Percentiles rank a stretch among this genome's conserved stretches.
Evolutionary conservation across 352 stramenopile species (phyloP).

Genomic region (Globisporangium radiosum): DNA sequence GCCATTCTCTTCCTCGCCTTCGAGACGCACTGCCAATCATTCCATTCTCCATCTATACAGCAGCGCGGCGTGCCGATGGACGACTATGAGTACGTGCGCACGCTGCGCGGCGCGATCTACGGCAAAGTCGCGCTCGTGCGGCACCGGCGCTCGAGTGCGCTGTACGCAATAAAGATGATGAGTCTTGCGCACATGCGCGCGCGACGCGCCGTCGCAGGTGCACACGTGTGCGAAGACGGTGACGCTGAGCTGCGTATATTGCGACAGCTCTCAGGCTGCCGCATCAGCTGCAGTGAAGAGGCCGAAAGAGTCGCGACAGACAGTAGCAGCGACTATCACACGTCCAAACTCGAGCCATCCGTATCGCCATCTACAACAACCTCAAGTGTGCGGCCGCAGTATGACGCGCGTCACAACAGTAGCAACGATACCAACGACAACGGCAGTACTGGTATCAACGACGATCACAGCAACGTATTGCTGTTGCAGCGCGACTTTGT

Average conservation of each 20-base stretch:
- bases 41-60: no score
- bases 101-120: conserved; percentile 29
- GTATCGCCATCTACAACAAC: no score
- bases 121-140: conserved; percentile 13
- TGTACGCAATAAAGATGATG: conserved; percentile 64
- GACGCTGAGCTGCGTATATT: conserved; percentile 35
- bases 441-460: background rate
- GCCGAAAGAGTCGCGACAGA: background rate
- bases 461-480: conserved; percentile 28
- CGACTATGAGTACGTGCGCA: conserved; percentile 26
- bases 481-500: conserved; percentile 49
- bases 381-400: no score
- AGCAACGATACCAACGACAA: background rate
- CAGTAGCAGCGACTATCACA: conserved; percentile 19
- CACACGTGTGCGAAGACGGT: conserved; percentile 37
- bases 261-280: conserved; percentile 27
- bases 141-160: conserved; percentile 17
- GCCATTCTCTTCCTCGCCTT: no score
- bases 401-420: background rate
- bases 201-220: conserved; percentile 31
- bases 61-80: background rate
- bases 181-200: conserved; percentile 46
- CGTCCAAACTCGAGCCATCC: background rate
- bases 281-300: conserved; percentile 10
- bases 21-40: no score